These are phyloP conservation scores for Calonectria leucothoes DNA, from an alignment of 2,329 filamentous ascomycete species.

Conservation along the genomic window DNA sequence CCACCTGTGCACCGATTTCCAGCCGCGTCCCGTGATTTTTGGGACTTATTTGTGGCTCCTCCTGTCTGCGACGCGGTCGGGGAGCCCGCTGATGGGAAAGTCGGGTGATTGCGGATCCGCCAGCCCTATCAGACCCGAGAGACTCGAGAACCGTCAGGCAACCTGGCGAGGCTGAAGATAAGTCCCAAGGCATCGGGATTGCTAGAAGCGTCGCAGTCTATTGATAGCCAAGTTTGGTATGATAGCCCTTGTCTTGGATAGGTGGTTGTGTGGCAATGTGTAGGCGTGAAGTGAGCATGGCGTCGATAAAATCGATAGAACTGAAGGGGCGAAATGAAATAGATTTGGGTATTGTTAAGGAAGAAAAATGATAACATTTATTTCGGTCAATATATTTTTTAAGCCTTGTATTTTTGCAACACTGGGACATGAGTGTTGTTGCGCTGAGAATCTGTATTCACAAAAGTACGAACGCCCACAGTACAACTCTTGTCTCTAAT, in stretches of 20 bases:
- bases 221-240: not conserved
- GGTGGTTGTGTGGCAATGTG: no score
- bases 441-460: no score
- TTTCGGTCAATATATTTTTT: no score
- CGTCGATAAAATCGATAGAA: no score
- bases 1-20: constrained; percentile 1
- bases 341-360: no score
- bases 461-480: no score
- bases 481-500: no score
- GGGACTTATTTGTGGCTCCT: constrained; percentile 3
- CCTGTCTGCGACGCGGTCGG: constrained; percentile 12
- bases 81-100: not conserved
- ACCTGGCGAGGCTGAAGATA: not conserved
- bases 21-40: constrained; percentile 19
- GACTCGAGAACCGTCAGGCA: not conserved
- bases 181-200: not conserved
- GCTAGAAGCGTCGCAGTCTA: not conserved
- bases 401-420: no score
- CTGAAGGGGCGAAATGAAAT: no score
- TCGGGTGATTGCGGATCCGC: constrained; percentile 16
- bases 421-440: no score
- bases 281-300: no score
- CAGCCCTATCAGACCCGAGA: constrained; percentile 7
- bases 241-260: not conserved
- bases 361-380: no score